Evolutionary conservation across 176 grass and related monocot species (phyloP).

Genomic region (Hyparrhenia diplandra): DNA sequence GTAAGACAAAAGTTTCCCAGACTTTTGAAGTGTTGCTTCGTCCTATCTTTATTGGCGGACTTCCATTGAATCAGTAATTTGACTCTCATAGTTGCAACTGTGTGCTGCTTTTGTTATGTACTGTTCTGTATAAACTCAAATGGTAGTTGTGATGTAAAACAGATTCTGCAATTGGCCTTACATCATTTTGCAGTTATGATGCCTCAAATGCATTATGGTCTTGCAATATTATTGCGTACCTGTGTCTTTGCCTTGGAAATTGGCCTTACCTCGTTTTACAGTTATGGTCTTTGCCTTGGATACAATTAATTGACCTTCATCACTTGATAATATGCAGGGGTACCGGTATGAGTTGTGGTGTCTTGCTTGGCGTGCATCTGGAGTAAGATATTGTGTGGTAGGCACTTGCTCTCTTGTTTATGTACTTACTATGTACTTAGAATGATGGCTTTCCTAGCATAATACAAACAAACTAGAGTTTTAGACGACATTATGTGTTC

Average conservation of each 20-base stretch:
- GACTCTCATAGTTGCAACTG: neutral
- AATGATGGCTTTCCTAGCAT: slow-evolving; percentile 4
- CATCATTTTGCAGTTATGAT: neutral
- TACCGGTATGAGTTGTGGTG: slow-evolving; percentile 97
- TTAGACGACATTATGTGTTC: neutral
- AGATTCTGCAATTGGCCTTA: neutral
- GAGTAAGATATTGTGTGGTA: slow-evolving; percentile 98
- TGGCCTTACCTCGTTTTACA: too few relatives aligned
- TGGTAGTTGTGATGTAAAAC: neutral
- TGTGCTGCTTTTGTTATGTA: neutral
- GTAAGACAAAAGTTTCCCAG: neutral
- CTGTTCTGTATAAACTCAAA: neutral
- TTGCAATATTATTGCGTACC: neutral
- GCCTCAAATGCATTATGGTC: neutral
- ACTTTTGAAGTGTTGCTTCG: neutral
- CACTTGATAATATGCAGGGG: slow-evolving; percentile 39
- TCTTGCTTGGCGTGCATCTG: slow-evolving; percentile 79
- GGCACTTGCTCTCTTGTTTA: slow-evolving; percentile 3
- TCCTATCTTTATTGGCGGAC: neutral
- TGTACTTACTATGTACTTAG: neutral
- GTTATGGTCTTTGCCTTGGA: neutral
- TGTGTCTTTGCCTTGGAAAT: too few relatives aligned
- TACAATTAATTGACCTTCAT: neutral
- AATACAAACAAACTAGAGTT: neutral
- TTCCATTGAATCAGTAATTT: neutral